Evolutionary conservation across 306 rosid genomes (phyloP).

Genomic region (Hylodesmum podocarpum): DNA sequence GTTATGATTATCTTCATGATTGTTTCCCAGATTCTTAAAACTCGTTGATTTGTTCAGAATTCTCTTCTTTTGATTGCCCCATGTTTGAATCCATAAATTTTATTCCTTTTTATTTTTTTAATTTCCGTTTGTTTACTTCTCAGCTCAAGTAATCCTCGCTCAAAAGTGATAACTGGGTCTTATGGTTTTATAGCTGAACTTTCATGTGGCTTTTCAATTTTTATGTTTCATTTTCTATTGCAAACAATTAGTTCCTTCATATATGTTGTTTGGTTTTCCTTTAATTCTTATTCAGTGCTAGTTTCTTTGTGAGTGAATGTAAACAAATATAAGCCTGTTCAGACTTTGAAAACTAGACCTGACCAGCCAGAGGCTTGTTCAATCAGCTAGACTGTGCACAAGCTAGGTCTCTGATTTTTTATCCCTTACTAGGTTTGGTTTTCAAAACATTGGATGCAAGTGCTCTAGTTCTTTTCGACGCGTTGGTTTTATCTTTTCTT

Average conservation of each 20-base stretch:
- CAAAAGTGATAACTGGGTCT: not conserved
- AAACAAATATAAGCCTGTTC: too few species aligned
- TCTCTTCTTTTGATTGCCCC: not conserved
- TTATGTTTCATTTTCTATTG: not conserved
- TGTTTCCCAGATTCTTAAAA: not conserved
- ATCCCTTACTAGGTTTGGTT: not conserved
- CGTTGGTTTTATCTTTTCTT: not conserved
- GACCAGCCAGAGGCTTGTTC: not conserved
- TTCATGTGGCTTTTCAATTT: not conserved
- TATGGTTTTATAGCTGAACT: not conserved
- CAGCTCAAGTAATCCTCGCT: not conserved
- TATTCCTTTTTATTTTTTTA: too few species aligned
- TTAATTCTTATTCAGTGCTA: not conserved
- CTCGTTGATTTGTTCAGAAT: not conserved
- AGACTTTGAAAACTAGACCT: not conserved
- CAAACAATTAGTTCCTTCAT: not conserved
- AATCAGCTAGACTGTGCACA: not conserved
- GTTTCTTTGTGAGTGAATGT: not conserved
- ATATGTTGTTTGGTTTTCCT: not conserved
- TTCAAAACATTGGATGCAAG: not conserved
- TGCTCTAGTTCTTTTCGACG: not conserved
- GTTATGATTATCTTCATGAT: not conserved
- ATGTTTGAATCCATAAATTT: not conserved
- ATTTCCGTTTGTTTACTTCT: not conserved
- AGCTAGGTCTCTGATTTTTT: not conserved